Evolutionary conservation across 1,284 basidiomycete genomes (phyloP), one percentile per base, ranked within the genome.

Genomic region (Marasmius sp.): DNA sequence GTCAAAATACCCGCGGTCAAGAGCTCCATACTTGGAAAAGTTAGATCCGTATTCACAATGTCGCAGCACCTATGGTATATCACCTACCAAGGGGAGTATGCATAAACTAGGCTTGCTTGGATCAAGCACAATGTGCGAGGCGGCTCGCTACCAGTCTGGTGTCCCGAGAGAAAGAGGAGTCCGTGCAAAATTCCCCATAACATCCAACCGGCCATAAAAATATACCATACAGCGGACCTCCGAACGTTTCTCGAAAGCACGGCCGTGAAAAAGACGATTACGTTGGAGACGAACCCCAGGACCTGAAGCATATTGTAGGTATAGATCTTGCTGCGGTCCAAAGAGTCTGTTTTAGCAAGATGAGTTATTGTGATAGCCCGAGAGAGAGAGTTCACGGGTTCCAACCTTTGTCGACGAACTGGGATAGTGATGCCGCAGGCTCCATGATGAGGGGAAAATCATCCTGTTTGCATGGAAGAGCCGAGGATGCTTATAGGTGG

Each of bases 101-200:
- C 69, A 51, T 71, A 72, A 33, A 72, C 65, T n/a, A 71, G 50
- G 1, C 64, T 64, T 20, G 69, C 68, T 58, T 73, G 70, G n/a
- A 69, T 51, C 33, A 67, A 49, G 49, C 71, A 73, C 5, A 69
- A 53, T 11, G 53, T 60, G 43, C 63, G 66, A 10, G 64, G 65
- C 7, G 72, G 72, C 18, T 65, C 60, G 11, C 61, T 57, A 3
- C 68, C 70, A 11, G 60, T 66, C 61, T 74, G 70, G 34, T 64
- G 66, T 20, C 70, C 72, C 11, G 45, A 14, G 45, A 71, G 51
- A 10, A 70, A 59, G 33, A 72, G 57, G 11, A 69, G 60, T 14
- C 1, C n/a, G 51, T 67, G 69, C 37, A 69, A 66, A n/a, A 69
- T 55, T 34, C 66, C 69, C 57, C 70, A 71, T n/a, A 70, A 39